phyloP scores from a whole-genome alignment of 768 basidiomycete species.

The Lactarius trivialis region DNA sequence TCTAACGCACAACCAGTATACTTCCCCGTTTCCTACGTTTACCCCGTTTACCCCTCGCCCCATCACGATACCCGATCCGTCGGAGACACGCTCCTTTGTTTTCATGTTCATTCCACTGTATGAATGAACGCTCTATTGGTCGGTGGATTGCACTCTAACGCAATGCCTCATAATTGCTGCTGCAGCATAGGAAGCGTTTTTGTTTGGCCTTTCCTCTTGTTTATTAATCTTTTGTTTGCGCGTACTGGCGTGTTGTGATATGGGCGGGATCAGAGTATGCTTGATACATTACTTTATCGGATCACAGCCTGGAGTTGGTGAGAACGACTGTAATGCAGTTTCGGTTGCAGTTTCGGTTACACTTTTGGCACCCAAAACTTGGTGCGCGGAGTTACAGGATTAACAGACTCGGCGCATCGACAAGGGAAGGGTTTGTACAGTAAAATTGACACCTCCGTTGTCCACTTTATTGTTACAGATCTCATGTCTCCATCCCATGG shows the following conservation, averaged over 20 bases:
- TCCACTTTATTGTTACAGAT: too few relatives aligned
- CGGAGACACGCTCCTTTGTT: slow-evolving; percentile 18
- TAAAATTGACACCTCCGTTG: too few relatives aligned
- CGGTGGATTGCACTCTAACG: not conserved
- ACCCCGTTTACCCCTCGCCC: slow-evolving; percentile 1
- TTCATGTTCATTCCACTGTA: not conserved
- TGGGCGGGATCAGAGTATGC: not conserved
- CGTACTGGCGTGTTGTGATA: not conserved
- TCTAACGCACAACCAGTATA: slow-evolving; percentile 6
- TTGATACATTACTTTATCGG: slow-evolving; percentile 7
- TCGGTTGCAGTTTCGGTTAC: too few relatives aligned
- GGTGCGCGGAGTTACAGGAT: too few relatives aligned
- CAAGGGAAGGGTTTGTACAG: too few relatives aligned
- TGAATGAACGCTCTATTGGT: not conserved
- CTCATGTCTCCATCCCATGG: too few relatives aligned
- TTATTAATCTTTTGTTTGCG: not conserved
- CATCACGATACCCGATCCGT: slow-evolving; percentile 13
- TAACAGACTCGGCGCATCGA: too few relatives aligned
- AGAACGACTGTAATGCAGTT: not conserved
- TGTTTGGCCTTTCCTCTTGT: not conserved
- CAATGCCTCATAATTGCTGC: not conserved
- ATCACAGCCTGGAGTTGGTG: not conserved
- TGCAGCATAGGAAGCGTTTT: not conserved
- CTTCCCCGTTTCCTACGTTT: not conserved
- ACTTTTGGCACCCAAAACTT: not conserved